Percentiles rank a stretch among this genome's conserved stretches.
These are phyloP conservation scores for Ganoderma lingzhi DNA, from an alignment of 1,284 basidiomycete genomes.

Conservation along the genomic window DNA sequence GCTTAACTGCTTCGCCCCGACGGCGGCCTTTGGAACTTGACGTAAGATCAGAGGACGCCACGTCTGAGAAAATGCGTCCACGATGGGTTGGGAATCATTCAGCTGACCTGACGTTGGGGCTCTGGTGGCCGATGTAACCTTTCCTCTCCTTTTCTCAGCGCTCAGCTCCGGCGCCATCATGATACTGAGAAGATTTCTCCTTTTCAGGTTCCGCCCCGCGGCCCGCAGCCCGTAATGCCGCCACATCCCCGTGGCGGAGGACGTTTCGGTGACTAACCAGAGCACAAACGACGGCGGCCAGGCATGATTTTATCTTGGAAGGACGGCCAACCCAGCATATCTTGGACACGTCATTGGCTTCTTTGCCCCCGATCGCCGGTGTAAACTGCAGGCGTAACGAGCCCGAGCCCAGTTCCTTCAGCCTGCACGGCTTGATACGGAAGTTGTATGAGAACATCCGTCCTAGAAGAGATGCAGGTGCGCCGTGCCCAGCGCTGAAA, in stretches of 20 bases:
- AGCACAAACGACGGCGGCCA: neutral
- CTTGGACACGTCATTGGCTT: neutral
- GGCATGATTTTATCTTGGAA: neutral
- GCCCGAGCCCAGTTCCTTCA: neutral
- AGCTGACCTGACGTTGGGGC: constrained; percentile 21
- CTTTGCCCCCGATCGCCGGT: constrained; percentile 5
- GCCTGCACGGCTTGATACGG: neutral
- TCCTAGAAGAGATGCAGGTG: constrained; percentile 20
- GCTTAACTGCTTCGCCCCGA: neutral
- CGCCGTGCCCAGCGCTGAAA: constrained; percentile 13
- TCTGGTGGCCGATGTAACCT: constrained; percentile 11
- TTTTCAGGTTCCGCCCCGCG: constrained; percentile 12
- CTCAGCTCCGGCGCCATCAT: constrained; percentile 4
- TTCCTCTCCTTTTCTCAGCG: constrained; percentile 2
- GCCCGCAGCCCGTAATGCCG: constrained; percentile 1
- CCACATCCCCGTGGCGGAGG: neutral
- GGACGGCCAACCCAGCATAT: neutral
- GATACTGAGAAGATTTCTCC: constrained; percentile 23
- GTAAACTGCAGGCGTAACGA: neutral
- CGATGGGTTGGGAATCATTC: constrained; percentile 14
- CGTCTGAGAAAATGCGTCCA: constrained; percentile 27
- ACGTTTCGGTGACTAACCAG: neutral
- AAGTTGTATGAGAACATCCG: constrained; percentile 26
- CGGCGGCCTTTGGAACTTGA: neutral
- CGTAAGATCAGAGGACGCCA: neutral